phyloP scores from a whole-genome alignment of 2,329 filamentous ascomycete species.

The Orbilia quercus region DNA sequence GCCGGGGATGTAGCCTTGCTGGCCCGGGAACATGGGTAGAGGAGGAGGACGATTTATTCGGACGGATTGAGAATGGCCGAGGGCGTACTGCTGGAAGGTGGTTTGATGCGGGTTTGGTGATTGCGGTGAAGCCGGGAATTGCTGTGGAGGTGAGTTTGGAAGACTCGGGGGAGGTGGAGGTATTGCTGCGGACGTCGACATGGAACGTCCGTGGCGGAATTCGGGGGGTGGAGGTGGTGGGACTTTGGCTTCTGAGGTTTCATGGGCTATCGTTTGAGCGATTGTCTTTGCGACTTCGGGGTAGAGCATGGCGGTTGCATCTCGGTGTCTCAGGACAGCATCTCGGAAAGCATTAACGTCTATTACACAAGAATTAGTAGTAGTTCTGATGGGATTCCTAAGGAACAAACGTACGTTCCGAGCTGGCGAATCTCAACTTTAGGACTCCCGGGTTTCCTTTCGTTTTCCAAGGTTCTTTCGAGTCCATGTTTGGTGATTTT shows the following conservation, averaged over 20 bases:
- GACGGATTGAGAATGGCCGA: conserved; percentile 42
- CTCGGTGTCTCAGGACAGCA: conserved; percentile 45
- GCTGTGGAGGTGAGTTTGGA: conserved; percentile 47
- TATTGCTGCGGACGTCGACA: conserved; percentile 29
- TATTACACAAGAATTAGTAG: conserved; percentile 22
- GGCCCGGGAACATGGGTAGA: conserved; percentile 36
- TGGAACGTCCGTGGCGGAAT: conserved; percentile 40
- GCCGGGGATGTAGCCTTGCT: conserved; percentile 13
- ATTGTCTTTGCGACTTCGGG: conserved; percentile 48
- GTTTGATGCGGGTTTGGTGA: conserved; percentile 48
- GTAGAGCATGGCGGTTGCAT: conserved; percentile 52
- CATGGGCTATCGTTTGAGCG: conserved; percentile 29
- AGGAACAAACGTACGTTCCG: conserved; percentile 23
- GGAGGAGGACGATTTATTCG: conserved; percentile 45
- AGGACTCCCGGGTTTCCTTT: conserved; percentile 27
- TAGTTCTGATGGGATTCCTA: not conserved
- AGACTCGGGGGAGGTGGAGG: conserved; percentile 29
- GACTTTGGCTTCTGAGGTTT: conserved; percentile 27
- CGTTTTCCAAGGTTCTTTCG: conserved; percentile 49
- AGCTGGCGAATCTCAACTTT: conserved; percentile 43
- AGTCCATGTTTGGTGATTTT: conserved; percentile 40
- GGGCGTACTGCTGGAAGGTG: conserved; percentile 26
- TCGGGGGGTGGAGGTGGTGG: conserved; percentile 48
- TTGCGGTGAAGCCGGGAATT: conserved; percentile 46
- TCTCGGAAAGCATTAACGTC: conserved; percentile 52